phyloP scores from a whole-genome alignment of 306 rosid species.

The Vigna mungo region DNA sequence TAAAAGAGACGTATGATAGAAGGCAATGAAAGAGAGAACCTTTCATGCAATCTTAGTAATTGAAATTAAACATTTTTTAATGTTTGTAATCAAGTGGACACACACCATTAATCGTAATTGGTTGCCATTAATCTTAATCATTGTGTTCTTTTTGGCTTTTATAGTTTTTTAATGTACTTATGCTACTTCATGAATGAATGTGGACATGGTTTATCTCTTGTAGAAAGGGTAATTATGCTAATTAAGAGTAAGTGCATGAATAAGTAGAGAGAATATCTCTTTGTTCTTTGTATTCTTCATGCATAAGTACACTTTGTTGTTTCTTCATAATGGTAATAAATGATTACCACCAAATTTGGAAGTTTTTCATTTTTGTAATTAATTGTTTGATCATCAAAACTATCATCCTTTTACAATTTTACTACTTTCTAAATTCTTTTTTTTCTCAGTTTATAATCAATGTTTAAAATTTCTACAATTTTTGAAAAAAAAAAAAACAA shows the following conservation, averaged over 20 bases:
- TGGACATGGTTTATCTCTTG: neutral
- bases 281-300: neutral
- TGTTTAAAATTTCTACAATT: too few relatives aligned
- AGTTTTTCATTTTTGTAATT: too few relatives aligned
- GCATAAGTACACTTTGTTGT: neutral
- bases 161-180: neutral
- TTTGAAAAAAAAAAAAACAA: too few relatives aligned
- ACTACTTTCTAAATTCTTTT: too few relatives aligned
- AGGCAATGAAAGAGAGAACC: neutral
- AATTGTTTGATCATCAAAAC: too few relatives aligned
- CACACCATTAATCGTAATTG: neutral
- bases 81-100: neutral
- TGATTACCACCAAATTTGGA: too few relatives aligned
- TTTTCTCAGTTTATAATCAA: too few relatives aligned
- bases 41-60: constrained; percentile 6
- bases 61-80: neutral
- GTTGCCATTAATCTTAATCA: neutral
- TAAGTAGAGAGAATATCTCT: neutral
- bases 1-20: neutral
- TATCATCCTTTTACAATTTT: too few relatives aligned
- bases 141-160: neutral
- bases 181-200: neutral
- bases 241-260: neutral
- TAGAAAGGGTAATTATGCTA: neutral
- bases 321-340: neutral